Base-by-base conservation (phyloP, 2,329 filamentous ascomycete genomes). In the Colletotrichum sp. region DNA sequence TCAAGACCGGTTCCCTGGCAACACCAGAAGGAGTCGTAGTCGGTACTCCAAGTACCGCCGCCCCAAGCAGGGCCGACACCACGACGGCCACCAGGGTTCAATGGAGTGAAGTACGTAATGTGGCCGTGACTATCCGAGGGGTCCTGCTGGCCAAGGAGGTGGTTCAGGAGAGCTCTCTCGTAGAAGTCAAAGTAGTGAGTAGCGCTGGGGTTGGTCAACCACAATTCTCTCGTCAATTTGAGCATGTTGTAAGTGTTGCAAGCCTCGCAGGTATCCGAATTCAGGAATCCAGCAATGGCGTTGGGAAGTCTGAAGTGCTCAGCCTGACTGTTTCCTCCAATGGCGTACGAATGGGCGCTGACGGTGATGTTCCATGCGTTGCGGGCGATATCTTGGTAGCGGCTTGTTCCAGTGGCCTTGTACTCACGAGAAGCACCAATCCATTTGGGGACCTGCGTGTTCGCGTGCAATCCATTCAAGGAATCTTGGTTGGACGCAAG, bases 201-300 rank as follows among this genome's bases (percentile, higher is more conserved):
- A 21, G 81, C 82, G 1, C 77, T 80, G 0, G 88, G 87, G 32
- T 88, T 82, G 36, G 86, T 80, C 2, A 84, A 80, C 86, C 87
- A 91, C 6, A 91, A 83, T 71, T 90, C 88, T 1, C 88, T 85
- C 0, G 89, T 90, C 44, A 91, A 81, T 79, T 90, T 90, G 62
- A 90, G 86, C 89, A 90, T 91, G 78, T 91, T 91, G 79, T 90
- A 90, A 1, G 88, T 88, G 80, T 90, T 90, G 81, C 89, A 90
- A 3, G 85, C 85, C 80, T 91, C 89, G 60, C 85, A 86, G 0
- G 89, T 90, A 78, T 91, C 89, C 0, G 81, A 78, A 5, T 80
- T 81, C 13, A 91, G 81, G 68, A 85, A 87, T 4, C 78, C 79
- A 0, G 88, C 82, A 69, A 90, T 90, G 12, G 84, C 87, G 74